These are phyloP conservation scores for Akanthomyces lecanii DNA, from an alignment of 2,329 filamentous ascomycete species.

Conservation along the genomic window DNA sequence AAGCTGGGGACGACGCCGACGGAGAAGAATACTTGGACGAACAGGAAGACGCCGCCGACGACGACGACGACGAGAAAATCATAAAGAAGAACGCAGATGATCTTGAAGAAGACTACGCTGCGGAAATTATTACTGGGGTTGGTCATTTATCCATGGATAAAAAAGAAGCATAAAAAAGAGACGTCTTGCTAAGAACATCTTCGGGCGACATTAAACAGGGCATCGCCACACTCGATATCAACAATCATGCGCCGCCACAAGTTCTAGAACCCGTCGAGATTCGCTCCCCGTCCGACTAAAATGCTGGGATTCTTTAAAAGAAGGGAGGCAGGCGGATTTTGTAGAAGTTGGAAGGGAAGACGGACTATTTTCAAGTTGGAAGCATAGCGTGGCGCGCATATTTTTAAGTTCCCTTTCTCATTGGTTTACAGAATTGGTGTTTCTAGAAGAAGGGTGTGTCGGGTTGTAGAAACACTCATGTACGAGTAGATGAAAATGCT, in stretches of 20 bases:
- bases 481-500: not conserved
- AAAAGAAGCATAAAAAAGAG: constrained; percentile 23
- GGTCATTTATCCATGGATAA: constrained; percentile 48
- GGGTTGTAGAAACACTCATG: not conserved
- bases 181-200: constrained; percentile 1
- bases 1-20: constrained; percentile 38
- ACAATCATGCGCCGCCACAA: constrained; percentile 16
- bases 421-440: not conserved
- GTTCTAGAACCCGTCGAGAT: constrained; percentile 28
- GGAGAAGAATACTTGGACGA: constrained; percentile 31
- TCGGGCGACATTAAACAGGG: not conserved
- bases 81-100: constrained; percentile 22
- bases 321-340: not conserved
- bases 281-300: constrained; percentile 19
- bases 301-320: not conserved
- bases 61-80: constrained; percentile 29
- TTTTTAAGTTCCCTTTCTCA: not conserved
- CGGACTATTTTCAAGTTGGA: constrained; percentile 1
- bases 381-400: constrained; percentile 29
- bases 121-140: constrained; percentile 58
- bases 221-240: constrained; percentile 8
- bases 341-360: not conserved
- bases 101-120: constrained; percentile 44
- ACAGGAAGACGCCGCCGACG: constrained; percentile 44
- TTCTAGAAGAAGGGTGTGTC: not conserved